Base-by-base conservation (phyloP, 2,329 filamentous ascomycete species). In the Truncatella angustata region DNA sequence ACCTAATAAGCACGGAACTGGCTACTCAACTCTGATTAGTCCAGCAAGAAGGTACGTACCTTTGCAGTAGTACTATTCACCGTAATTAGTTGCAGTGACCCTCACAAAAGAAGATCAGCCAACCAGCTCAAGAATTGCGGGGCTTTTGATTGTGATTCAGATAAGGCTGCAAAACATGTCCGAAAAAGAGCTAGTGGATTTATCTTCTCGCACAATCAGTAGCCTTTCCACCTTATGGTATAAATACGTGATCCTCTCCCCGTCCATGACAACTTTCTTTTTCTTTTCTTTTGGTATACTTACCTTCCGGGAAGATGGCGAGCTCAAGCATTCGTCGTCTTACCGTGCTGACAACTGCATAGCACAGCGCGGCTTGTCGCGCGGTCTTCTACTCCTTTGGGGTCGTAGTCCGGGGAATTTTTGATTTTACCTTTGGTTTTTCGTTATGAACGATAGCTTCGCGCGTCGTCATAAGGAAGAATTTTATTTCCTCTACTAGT, bases 361-460 rank as follows among this genome's bases (percentile, higher is more conserved):
- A 75, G 75, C 75, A 79, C 75, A 75, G 64, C 73, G 75, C 70
- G 75, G 75, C 69, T 73, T 74, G 68, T 69, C 65, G 63, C 61
- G 69, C 76, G 71, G 69, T 76, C 75, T 77, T 74, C n/a, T n/a
- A n/a, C n/a, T 72, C 73, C 73, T 77, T 76, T 70, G 70, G 72
- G 72, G 71, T 74, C 75, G 73, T 77, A 70, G 73, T 70, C 68
- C 70, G 71, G 66, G 71, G 40, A 77, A 76, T 75, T 77, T 75
- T 77, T 75, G 73, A 68, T 77, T 62, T 69, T 39, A 45, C 50
- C 50, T 60, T 3, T 20, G 6, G n/a, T 57, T 71, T 78, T 78
- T 77, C 75, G 72, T 76, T 73, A 57, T 73, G 69, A 52, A 49
- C 60, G 55, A 55, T 60, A 65, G n/a, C 68, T 66, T 65, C 53